Evolutionary conservation across 2,329 filamentous ascomycete species (phyloP), one percentile per base, ranked within the genome.

Genomic region (Aspergillus uvarum): DNA sequence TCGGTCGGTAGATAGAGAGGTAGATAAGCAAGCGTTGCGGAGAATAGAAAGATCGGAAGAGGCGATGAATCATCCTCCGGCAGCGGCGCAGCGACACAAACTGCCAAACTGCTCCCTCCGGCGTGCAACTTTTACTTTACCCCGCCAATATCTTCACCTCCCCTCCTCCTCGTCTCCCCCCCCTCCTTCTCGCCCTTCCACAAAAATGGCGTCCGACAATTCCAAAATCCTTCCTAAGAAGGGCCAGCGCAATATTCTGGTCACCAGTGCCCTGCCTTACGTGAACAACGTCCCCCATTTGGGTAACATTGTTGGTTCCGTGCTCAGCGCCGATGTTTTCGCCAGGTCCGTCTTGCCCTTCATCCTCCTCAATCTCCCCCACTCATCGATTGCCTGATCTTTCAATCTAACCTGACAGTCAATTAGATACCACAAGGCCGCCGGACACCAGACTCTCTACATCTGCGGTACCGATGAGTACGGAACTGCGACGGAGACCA

Each of bases 381-480:
- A 8, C 26, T 26, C 38, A 31, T 7, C 42, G 31, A 47, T 54
- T 16, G 14, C 7, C 35, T 51, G 47, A 26, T 21, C 8, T 31
- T n/a, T 57, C 44, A 26, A 53, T 47, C 54, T 73, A 61, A 68
- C 62, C 60, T 42, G 38, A 29, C 61, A 29, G 24, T 51, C 48
- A 14, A 49, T 54, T 47, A 87, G 87, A 67, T 96, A 89, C 79
- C 90, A 89, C 79, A 91, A 91, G 76, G 88, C 90, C 48, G 86
- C 91, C 70, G 90, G 89, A 58, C 84, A 89, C 71, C 90, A 87
- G 66, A 96, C 92, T 1, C 84, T 96, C 54, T 96, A 87, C 76
- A 83, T 96, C 67, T 96, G 93, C 77, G 92, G 92, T 59, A 91
- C 88, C 54, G 94, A 97, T 80, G 91, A 98, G 79, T 98, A 97